Evolutionary conservation across 1,139 yeast genomes (phyloP), one percentile per base, ranked within the genome.

Genomic region (Pneumocystis wakefieldiae): DNA sequence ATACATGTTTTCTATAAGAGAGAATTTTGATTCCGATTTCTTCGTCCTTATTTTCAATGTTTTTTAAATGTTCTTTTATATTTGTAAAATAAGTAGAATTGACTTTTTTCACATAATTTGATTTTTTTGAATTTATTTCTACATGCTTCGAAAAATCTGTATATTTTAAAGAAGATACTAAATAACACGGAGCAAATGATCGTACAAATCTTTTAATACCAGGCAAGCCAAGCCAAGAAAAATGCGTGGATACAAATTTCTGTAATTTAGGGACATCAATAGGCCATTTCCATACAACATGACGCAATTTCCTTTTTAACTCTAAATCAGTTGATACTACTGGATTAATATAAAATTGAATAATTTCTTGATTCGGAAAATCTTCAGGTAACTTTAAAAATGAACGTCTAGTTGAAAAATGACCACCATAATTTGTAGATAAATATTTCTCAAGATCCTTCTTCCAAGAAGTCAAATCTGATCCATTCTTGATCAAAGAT

Each of bases 391-490:
- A 55, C 2, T 35, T 58, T 14, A 67, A 53, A 2, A 59, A 59
- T n/a, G 62, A 62, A 42, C 65, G 69, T 36, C 57, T 62, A 12
- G 60, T 42, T 12, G 59, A 19, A 41, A 67, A 66, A 36, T 60
- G 58, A 5, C 61, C 59, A 24, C 41, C n/a, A 19, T 36, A 17
- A 57, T 68, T 68, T 29, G 35, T 37, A 36, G 42, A 57, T 42
- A 68, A 41, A 12, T 60, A 41, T 6, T 60, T 59, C 2, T 41
- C 59, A 2, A 68, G 59, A n/a, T 58, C 48, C 10, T 32, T 58
- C 37, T 66, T 64, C 69, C 69, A 68, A 5, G 42, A n/a, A 17
- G 36, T n/a, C 3, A 62, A 17, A 24, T 62, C 57, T n/a, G 57
- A 59, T n/a, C 24, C 14, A 15, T 10, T 35, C 1, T 59, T 15